These are phyloP conservation scores for Arctium lappa DNA, from an alignment of 129 eudicot species.

Conservation along the genomic window DNA sequence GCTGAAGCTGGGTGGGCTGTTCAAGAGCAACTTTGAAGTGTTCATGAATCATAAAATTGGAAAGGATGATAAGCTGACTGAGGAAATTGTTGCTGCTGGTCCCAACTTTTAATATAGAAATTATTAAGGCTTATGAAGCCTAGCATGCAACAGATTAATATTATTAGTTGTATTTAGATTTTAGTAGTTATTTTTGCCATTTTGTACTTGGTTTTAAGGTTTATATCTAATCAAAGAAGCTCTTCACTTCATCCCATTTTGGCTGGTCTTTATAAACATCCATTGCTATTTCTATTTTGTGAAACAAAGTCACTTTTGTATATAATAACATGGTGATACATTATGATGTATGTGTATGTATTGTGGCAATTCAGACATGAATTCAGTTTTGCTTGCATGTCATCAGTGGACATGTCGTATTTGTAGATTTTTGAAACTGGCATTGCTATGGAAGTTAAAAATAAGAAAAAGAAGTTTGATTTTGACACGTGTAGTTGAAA, in stretches of 20 bases:
- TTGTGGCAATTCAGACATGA: too few relatives aligned
- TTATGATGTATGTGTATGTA: too few relatives aligned
- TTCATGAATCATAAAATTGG: conserved; percentile 80
- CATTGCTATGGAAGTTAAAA: too few relatives aligned
- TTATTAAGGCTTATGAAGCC: conserved; percentile 13
- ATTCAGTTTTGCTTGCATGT: too few relatives aligned
- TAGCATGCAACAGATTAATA: conserved; percentile 15
- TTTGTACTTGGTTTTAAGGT: conserved; percentile 5
- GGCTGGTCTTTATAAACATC: background rate
- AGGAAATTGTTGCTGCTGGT: conserved; percentile 88
- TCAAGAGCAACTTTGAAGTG: conserved; percentile 83
- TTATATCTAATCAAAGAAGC: conserved; percentile 18
- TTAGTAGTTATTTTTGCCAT: conserved; percentile 1
- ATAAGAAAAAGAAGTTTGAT: too few relatives aligned
- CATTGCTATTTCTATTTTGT: background rate
- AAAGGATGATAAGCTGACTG: conserved; percentile 65
- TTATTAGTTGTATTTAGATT: conserved; percentile 9
- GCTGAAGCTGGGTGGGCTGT: conserved; percentile 78
- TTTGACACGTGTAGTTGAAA: too few relatives aligned
- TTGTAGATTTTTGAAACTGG: too few relatives aligned
- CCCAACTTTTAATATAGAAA: conserved; percentile 53
- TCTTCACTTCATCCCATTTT: background rate
- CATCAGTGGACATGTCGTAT: too few relatives aligned
- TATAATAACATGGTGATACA: too few relatives aligned
- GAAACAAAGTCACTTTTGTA: background rate